Base-by-base conservation (phyloP, 2,329 filamentous ascomycete species). In the Blastomyces percursus region DNA sequence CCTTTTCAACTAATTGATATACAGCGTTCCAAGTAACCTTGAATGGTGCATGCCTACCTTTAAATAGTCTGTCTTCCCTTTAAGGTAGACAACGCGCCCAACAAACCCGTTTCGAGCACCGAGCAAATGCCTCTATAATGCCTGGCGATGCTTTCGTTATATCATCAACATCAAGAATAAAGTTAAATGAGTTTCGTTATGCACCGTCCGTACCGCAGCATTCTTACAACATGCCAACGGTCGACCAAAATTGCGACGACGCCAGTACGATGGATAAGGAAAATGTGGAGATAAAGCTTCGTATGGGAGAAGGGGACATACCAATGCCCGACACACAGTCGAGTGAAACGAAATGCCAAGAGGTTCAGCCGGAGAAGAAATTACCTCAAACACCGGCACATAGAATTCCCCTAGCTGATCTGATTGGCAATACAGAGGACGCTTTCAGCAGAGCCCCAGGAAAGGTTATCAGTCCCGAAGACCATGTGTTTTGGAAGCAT, bases 341-440 rank as follows among this genome's bases (percentile, higher is more conserved):
- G 46, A 55, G 56, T 38, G 30, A 11, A 27, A 35, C 48, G 42
- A 59, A 48, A 48, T 32, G 14, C n/a, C 44, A 68, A 55, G 72
- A 75, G 48, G 11, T 64, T 8, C 74, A 71, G 51, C 64, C 64
- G 1, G 61, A 63, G 59, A 75, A 72, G 60, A 74, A 75, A 63
- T 76, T 76, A 59, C 84, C 84, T 2, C 83, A 83, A 50, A 86
- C 84, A 16, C 84, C 84, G 1, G 80, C 79, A 30, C 81, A 83
- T 52, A 76, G 82, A 62, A 78, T 86, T 48, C 82, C 84, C 30
- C 74, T 86, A 14, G 82, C 82, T 40, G 84, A 86, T 65, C 74
- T 86, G 40, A 83, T 86, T 55, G 82, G 82, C 65, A 84, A 85
- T 69, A 79, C 79, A 57, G 84, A 86, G 70, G 82, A 85, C 68